phyloP scores from a whole-genome alignment of 2,329 filamentous ascomycete genomes.

The Tolypocladium paradoxum region DNA sequence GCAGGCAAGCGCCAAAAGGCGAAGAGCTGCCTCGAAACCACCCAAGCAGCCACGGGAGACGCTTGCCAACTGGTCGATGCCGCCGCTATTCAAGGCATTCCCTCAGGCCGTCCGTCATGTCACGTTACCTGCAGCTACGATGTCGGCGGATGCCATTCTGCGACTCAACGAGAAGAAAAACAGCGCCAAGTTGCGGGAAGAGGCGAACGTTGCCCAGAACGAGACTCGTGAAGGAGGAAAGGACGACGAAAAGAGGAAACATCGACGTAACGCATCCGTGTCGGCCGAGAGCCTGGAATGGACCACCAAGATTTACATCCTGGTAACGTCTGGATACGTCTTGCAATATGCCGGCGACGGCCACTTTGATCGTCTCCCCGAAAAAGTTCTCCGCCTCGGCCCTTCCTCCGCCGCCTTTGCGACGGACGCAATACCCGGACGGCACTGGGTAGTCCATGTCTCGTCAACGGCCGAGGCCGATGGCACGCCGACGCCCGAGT shows the following conservation, averaged over 20 bases:
- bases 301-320: slow-evolving; percentile 61
- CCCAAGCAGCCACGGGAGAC: slow-evolving; percentile 16
- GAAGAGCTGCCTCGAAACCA: slow-evolving; percentile 6
- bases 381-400: slow-evolving; percentile 62
- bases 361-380: slow-evolving; percentile 58
- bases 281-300: slow-evolving; percentile 46
- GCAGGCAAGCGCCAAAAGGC: slow-evolving; percentile 4
- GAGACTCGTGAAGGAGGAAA: slow-evolving; percentile 9
- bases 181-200: slow-evolving; percentile 8
- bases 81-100: slow-evolving; percentile 78
- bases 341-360: slow-evolving; percentile 66
- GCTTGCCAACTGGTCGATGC: slow-evolving; percentile 49
- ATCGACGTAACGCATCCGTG: slow-evolving; percentile 29
- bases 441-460: slow-evolving; percentile 71
- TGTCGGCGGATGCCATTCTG: slow-evolving; percentile 59
- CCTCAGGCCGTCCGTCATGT: slow-evolving; percentile 72
- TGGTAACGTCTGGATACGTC: slow-evolving; percentile 60
- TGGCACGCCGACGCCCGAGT: slow-evolving; percentile 35
- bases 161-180: slow-evolving; percentile 44
- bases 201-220: neutral
- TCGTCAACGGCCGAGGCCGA: slow-evolving; percentile 54
- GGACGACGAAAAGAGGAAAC: slow-evolving; percentile 31
- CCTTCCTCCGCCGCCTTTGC: slow-evolving; percentile 70
- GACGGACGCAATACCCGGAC: slow-evolving; percentile 68
- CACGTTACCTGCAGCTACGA: slow-evolving; percentile 53